Evolutionary conservation across 257 asterid genomes (phyloP).

Genomic region (Paulownia fortunei): DNA sequence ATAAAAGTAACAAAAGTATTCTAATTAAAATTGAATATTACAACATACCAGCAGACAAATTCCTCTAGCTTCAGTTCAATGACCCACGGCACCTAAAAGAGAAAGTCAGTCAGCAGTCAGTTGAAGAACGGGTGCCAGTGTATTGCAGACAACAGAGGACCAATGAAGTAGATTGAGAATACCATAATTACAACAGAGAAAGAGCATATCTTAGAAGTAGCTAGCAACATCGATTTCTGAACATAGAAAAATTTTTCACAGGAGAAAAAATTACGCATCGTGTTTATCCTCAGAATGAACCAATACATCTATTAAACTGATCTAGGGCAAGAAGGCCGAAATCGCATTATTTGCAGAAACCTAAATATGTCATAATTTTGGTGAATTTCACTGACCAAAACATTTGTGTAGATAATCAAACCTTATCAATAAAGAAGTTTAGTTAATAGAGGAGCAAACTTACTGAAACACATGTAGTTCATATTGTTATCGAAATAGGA

Average conservation of each 20-base stretch:
- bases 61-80: constrained; percentile 65
- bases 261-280: not conserved
- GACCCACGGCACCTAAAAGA: constrained; percentile 96
- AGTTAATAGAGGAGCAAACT: constrained; percentile 8
- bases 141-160: constrained; percentile 23
- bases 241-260: constrained; percentile 1
- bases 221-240: not conserved
- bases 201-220: constrained; percentile 4
- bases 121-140: constrained; percentile 19
- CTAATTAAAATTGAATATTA: constrained; percentile 4
- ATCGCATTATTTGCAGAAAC: not conserved
- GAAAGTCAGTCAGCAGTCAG: constrained; percentile 31
- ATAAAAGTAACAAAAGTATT: not conserved
- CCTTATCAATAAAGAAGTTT: not conserved
- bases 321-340: not conserved
- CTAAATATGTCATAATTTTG: not conserved
- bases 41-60: constrained; percentile 43
- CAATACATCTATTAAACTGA: constrained; percentile 1
- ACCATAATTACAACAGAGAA: constrained; percentile 4
- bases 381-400: not conserved
- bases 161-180: constrained; percentile 6
- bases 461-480: not conserved
- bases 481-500: not conserved
- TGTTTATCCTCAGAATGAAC: constrained; percentile 7
- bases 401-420: not conserved